These are phyloP conservation scores for Leishmania arabica DNA, from an alignment of 208 protist genomes.

Conservation along the genomic window DNA sequence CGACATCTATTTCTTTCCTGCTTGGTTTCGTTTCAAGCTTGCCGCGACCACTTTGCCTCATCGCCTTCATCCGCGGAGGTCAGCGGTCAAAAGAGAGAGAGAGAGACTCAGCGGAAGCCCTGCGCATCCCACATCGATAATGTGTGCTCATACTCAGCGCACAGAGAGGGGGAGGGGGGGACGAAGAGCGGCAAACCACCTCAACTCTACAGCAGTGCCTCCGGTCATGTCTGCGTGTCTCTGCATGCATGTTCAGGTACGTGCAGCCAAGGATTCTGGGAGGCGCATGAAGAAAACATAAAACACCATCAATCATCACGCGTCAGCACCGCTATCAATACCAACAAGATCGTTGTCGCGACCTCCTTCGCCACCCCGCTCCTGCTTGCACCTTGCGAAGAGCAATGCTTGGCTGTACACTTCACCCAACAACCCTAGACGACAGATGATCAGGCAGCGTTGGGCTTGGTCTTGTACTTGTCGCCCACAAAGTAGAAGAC, in stretches of 20 bases:
- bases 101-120: neutral
- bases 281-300: neutral
- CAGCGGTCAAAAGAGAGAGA: neutral
- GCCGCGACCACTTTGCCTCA: neutral
- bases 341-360: neutral
- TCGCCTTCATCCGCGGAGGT: neutral
- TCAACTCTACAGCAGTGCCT: neutral
- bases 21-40: neutral
- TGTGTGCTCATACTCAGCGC: neutral
- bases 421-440: too few species aligned
- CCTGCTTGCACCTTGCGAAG: neutral
- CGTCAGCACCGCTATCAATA: neutral
- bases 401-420: neutral
- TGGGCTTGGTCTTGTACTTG: slow-evolving; percentile 55
- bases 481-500: slow-evolving; percentile 89
- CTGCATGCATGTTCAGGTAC: neutral
- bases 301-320: neutral
- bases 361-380: neutral
- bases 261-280: neutral
- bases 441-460: neutral
- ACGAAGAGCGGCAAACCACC: neutral
- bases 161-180: neutral
- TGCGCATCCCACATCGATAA: neutral
- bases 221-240: too few species aligned
- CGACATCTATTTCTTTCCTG: neutral